Base-by-base conservation (phyloP, 345 rosid genomes). In the Cardamine occulta region DNA sequence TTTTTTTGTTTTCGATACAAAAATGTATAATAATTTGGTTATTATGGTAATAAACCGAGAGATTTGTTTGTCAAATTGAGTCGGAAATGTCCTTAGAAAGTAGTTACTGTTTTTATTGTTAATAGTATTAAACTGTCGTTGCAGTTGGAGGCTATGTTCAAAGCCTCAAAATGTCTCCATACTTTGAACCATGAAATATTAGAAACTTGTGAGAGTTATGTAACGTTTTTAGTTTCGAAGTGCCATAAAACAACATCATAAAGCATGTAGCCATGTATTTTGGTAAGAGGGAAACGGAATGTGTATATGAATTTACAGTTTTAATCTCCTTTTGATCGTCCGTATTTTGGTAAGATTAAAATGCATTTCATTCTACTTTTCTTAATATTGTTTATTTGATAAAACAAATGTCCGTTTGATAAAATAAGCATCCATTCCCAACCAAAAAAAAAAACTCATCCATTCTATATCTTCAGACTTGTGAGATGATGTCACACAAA, bases 1-100 rank as follows among this genome's bases (percentile, higher is more conserved):
- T 55, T 14, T 56, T 11, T 17, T 66, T 26, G 24, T 2, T 13
- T 29, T 39, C 7, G 60, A 45, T 45, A 63, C 66, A 63, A 77
- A 45, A 40, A 1, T 77, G 80, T 63, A 70, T 1, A 64, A 77
- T 77, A 39, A 63, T 56, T 31, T 70, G 71, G 45, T 63, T 70
- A 34, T 63, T 19, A 77, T 63, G 47, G 60, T 63, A 77, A 70
- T 77, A 70, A 77, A 70, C 15, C 4, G 47, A 63, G 26, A 56
- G 13, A 63, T 55, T 56, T 70, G 60, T 48, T 57, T 71, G 61
- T 75, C 73, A 48, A 2, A 47, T 2, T 47, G 32, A 34, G 32
- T 54, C 32, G 54, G 52, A 21, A 14, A 23, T 69, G 31, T 60
- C 42, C 34, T 49, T 61, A 52, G 21, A 34, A 47, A 2, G 3